These are phyloP conservation scores for Ustilago hordei DNA, from an alignment of 1,284 basidiomycete genomes.

Conservation along the genomic window DNA sequence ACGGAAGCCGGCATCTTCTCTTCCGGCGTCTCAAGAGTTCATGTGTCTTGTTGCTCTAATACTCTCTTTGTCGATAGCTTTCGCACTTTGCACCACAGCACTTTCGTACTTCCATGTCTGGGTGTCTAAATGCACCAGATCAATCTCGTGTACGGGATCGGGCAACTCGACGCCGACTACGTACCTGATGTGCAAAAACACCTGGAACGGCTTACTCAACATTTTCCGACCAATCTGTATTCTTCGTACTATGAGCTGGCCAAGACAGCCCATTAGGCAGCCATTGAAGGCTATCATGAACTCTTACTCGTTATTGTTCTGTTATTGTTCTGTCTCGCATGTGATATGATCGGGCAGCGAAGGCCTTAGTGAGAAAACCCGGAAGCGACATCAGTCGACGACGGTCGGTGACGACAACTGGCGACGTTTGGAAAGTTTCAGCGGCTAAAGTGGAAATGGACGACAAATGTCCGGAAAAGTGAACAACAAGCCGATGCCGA, in stretches of 20 bases:
- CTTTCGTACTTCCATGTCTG: too few species aligned
- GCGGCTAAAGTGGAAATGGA: neutral
- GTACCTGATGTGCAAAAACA: neutral
- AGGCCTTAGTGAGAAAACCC: neutral
- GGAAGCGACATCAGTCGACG: too few species aligned
- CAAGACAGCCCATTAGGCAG: neutral
- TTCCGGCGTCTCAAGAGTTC: neutral
- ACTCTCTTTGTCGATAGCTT: too few species aligned
- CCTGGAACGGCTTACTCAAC: neutral
- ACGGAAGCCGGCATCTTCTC: neutral
- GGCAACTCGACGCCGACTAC: neutral
- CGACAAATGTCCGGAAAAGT: neutral
- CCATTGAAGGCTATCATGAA: too few species aligned
- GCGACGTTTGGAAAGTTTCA: neutral
- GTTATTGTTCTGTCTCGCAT: neutral
- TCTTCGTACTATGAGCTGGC: neutral
- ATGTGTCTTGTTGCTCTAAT: neutral
- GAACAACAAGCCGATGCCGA: neutral
- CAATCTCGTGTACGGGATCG: constrained; percentile 18
- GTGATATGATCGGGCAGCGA: neutral
- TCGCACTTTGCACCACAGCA: too few species aligned
- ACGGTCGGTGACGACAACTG: neutral
- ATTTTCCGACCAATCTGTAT: neutral
- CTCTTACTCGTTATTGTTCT: too few species aligned
- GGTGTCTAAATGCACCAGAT: too few species aligned